Conservation (phyloP, 1,139 yeast genomes). For the Candida freyschussii region DNA sequence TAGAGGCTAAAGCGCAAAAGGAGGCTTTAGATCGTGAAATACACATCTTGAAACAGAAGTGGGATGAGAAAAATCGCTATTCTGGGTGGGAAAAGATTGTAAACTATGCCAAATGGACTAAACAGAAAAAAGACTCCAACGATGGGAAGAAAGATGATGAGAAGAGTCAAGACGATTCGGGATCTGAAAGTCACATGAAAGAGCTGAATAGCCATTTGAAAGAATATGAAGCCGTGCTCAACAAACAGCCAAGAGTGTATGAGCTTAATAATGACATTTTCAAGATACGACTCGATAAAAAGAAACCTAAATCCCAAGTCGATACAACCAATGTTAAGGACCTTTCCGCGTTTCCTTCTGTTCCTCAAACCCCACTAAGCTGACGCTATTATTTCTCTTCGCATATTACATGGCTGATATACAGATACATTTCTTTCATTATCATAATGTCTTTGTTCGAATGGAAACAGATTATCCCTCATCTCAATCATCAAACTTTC, state of each 20-base stretch:
- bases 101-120: slow-evolving; percentile 23
- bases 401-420: not conserved
- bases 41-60: slow-evolving; percentile 29
- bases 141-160: slow-evolving; percentile 19
- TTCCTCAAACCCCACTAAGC: slow-evolving; percentile 33
- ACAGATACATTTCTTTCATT: not conserved
- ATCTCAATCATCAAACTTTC: slow-evolving; percentile 25
- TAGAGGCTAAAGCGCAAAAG: slow-evolving; percentile 37
- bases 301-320: slow-evolving; percentile 35
- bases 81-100: slow-evolving; percentile 33
- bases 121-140: slow-evolving; percentile 23
- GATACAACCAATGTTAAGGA: slow-evolving; percentile 27
- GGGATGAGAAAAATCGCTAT: slow-evolving; percentile 27
- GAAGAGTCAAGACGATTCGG: slow-evolving; percentile 21
- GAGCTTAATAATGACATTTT: slow-evolving; percentile 49
- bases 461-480: slow-evolving; percentile 4
- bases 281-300: slow-evolving; percentile 43
- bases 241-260: slow-evolving; percentile 41
- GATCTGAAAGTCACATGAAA: slow-evolving; percentile 25
- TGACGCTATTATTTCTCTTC: not conserved
- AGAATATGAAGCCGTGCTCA: slow-evolving; percentile 25
- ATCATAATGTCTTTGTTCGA: not conserved
- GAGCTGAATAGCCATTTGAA: slow-evolving; percentile 28
- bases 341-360: slow-evolving; percentile 48
- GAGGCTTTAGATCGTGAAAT: slow-evolving; percentile 39